These are phyloP conservation scores for Fusarium falciforme DNA, from an alignment of 2,329 filamentous ascomycete genomes.

Conservation along the genomic window DNA sequence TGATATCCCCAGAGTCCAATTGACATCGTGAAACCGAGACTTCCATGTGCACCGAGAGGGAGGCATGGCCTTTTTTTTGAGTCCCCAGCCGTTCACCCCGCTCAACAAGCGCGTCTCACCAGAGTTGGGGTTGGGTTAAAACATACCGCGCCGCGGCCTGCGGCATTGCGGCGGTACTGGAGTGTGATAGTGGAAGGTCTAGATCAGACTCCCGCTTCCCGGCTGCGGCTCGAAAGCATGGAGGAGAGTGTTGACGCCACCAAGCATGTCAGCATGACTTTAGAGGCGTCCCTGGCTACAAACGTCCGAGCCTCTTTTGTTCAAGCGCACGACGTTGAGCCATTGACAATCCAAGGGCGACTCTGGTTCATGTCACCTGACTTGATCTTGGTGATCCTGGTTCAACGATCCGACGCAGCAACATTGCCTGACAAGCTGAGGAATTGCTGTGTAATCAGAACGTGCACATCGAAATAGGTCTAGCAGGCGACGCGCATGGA, in stretches of 20 bases:
- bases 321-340: slow-evolving; percentile 2
- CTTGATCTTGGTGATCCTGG: background rate
- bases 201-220: slow-evolving; percentile 28
- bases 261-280: slow-evolving; percentile 31
- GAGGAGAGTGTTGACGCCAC: slow-evolving; percentile 35
- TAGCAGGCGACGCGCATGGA: background rate
- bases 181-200: background rate
- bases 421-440: background rate
- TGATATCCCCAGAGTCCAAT: slow-evolving; percentile 20
- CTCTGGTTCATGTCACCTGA: slow-evolving; percentile 22
- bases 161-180: slow-evolving; percentile 14
- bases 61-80: background rate
- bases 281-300: slow-evolving; percentile 13
- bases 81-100: slow-evolving; percentile 18
- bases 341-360: slow-evolving; percentile 1
- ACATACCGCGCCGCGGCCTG: slow-evolving; percentile 13
- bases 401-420: background rate
- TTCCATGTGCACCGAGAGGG: background rate
- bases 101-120: slow-evolving; percentile 25
- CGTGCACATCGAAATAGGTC: background rate
- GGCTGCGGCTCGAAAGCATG: slow-evolving; percentile 30
- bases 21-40: background rate
- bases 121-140: slow-evolving; percentile 17
- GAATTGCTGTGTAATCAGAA: background rate
- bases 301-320: background rate